Conservation (phyloP, 805 yeast species). For the Starmerella asiatica region DNA sequence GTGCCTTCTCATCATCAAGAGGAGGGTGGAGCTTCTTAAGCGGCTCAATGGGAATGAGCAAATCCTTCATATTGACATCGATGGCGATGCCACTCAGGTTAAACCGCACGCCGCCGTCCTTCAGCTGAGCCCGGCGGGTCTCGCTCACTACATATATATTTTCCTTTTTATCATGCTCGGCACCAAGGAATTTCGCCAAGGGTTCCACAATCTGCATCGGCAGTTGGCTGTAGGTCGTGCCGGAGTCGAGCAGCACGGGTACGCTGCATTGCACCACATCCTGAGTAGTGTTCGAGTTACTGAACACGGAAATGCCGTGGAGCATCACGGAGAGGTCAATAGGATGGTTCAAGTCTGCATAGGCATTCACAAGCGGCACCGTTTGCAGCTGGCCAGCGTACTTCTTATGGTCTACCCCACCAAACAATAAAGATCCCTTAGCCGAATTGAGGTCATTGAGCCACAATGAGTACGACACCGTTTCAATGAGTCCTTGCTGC, state of each 20-base stretch:
- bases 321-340: constrained; percentile 18
- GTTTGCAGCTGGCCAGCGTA: constrained; percentile 28
- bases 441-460: constrained; percentile 26
- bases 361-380: constrained; percentile 25
- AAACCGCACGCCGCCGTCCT: constrained; percentile 11
- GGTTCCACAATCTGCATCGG: constrained; percentile 25
- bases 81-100: constrained; percentile 17
- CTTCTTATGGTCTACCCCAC: constrained; percentile 32
- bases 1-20: not conserved
- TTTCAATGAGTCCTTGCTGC: constrained; percentile 31
- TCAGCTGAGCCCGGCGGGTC: not conserved
- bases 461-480: constrained; percentile 34
- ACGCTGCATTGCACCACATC: constrained; percentile 8
- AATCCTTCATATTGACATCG: constrained; percentile 9
- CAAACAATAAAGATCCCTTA: constrained; percentile 31
- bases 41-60: constrained; percentile 13
- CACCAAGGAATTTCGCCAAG: constrained; percentile 11
- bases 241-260: constrained; percentile 35
- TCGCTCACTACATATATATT: constrained; percentile 8
- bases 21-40: not conserved
- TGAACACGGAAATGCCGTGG: constrained; percentile 14
- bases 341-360: constrained; percentile 21
- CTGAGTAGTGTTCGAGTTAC: not conserved
- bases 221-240: constrained; percentile 38
- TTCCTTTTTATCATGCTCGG: constrained; percentile 1